A percentile compares a stretch with the other conserved stretches of the same genome.
Conservation (phyloP, 768 basidiomycete species). For the Suillus subaureus region DNA sequence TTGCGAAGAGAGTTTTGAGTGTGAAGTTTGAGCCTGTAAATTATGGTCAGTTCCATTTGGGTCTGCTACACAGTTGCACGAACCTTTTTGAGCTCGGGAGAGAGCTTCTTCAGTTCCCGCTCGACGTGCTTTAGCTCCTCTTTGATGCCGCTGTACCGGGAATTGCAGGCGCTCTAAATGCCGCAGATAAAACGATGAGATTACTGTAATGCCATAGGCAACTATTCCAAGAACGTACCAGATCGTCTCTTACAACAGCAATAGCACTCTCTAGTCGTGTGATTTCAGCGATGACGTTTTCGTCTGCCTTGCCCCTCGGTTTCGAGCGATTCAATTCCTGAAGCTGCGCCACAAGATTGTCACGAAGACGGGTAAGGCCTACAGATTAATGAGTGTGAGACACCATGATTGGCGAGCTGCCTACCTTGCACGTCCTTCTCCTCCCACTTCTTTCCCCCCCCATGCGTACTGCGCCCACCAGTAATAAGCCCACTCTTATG, state of each 20-base stretch:
- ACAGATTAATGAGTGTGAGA: conserved; percentile 8
- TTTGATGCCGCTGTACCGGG: conserved; percentile 75
- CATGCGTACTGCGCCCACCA: conserved; percentile 83
- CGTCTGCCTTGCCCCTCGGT: conserved; percentile 83
- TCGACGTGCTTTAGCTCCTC: conserved; percentile 85
- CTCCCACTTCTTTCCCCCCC: conserved; percentile 86
- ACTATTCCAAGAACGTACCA: conserved; percentile 49
- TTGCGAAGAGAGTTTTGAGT: conserved; percentile 53
- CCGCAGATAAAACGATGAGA: background rate
- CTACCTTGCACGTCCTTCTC: conserved; percentile 90
- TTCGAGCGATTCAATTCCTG: conserved; percentile 84
- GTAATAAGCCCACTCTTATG: conserved; percentile 98
- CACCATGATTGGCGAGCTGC: conserved; percentile 19
- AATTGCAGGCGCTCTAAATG: conserved; percentile 69
- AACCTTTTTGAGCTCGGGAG: conserved; percentile 76
- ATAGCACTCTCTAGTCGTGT: conserved; percentile 78
- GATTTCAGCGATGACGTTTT: conserved; percentile 74
- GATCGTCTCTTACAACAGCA: conserved; percentile 77
- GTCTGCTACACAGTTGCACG: background rate
- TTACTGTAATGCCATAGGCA: background rate
- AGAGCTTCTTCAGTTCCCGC: conserved; percentile 63
- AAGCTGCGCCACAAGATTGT: conserved; percentile 71
- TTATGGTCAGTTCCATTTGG: background rate
- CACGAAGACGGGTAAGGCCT: conserved; percentile 63
- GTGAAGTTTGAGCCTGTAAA: conserved; percentile 55